These are phyloP conservation scores for Kandelia obovata DNA, from an alignment of 345 rosid species.

Conservation along the genomic window DNA sequence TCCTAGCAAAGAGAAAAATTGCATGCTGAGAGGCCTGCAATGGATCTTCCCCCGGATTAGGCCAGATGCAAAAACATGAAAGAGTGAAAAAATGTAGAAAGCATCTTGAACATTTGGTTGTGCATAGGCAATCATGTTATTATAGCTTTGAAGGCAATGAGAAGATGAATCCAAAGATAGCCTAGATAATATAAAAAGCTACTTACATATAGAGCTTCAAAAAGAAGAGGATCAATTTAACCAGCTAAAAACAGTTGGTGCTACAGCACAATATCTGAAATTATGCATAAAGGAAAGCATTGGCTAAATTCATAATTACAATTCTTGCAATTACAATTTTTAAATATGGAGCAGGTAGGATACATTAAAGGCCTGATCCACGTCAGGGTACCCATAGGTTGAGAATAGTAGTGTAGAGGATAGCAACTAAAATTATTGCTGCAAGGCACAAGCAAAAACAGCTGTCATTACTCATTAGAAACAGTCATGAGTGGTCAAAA, in stretches of 20 bases:
- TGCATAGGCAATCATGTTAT: neutral
- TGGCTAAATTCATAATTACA: neutral
- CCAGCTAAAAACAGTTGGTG: slow-evolving; percentile 82
- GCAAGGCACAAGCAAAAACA: slow-evolving; percentile 25
- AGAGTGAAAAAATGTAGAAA: neutral
- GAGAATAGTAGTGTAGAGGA: slow-evolving; percentile 68
- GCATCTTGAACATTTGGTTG: neutral
- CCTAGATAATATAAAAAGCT: neutral
- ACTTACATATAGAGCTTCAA: slow-evolving; percentile 92
- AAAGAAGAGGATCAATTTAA: slow-evolving; percentile 70
- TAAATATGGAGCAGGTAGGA: slow-evolving; percentile 32
- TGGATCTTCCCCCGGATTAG: slow-evolving; percentile 10
- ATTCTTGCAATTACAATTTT: slow-evolving; percentile 5
- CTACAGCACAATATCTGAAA: slow-evolving; percentile 73
- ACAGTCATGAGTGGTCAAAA: neutral
- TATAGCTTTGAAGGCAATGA: neutral
- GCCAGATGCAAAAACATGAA: neutral
- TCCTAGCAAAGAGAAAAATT: slow-evolving; percentile 79
- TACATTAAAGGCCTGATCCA: slow-evolving; percentile 69
- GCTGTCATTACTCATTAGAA: neutral
- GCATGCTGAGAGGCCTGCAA: slow-evolving; percentile 95
- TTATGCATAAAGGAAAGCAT: slow-evolving; percentile 28
- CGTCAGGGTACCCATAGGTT: slow-evolving; percentile 43
- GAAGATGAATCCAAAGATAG: slow-evolving; percentile 1
- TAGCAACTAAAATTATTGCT: slow-evolving; percentile 65